Evolutionary conservation across 306 rosid species (phyloP).

Genomic region (Leucaena leucocephala): DNA sequence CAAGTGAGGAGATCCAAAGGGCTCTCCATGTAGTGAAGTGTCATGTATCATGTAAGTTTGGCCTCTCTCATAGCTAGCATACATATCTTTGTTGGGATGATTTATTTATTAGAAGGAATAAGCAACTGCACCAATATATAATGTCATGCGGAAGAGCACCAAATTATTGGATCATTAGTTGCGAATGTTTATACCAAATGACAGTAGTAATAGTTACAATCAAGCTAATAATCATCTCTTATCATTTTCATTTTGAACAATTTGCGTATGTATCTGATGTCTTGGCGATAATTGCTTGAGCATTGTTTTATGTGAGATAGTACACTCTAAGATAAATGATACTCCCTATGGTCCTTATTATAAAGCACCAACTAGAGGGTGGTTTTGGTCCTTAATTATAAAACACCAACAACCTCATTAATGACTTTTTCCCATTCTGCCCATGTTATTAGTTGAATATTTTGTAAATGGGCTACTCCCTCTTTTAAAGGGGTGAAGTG

Average conservation of each 20-base stretch:
- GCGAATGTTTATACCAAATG: not conserved
- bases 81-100: not conserved
- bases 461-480: too few species aligned
- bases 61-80: slow-evolving; percentile 14
- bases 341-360: too few species aligned
- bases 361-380: too few species aligned
- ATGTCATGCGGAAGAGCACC: slow-evolving; percentile 7
- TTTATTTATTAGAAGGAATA: not conserved
- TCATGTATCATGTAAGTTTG: slow-evolving; percentile 44
- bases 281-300: slow-evolving; percentile 17
- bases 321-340: not conserved
- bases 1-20: slow-evolving; percentile 34
- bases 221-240: not conserved
- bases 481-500: too few species aligned
- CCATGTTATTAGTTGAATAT: too few species aligned
- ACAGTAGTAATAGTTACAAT: not conserved
- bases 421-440: too few species aligned
- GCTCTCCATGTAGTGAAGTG: slow-evolving; percentile 27
- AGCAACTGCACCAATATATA: slow-evolving; percentile 17
- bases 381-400: too few species aligned
- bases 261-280: not conserved
- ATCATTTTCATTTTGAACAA: not conserved
- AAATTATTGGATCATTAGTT: slow-evolving; percentile 1
- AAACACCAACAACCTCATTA: too few species aligned
- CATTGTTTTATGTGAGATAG: slow-evolving; percentile 19